Evolutionary conservation across 1,139 yeast genomes (phyloP).

Genomic region (Suhomyces kunorum): DNA sequence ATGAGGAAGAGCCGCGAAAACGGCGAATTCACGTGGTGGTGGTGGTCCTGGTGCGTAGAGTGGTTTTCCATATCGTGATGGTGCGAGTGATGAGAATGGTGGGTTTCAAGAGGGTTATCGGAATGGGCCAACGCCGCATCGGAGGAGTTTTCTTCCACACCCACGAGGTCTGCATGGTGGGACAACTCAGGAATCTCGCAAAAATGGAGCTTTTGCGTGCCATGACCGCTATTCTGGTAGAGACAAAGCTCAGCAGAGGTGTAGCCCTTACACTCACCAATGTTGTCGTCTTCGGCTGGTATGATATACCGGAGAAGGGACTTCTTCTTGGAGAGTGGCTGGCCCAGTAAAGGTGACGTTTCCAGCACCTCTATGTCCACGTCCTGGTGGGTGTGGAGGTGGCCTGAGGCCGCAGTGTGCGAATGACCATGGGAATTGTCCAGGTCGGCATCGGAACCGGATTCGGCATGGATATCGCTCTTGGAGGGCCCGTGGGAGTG

Average conservation of each 20-base stretch:
- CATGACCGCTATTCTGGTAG: slow-evolving; percentile 11
- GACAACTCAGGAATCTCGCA: slow-evolving; percentile 39
- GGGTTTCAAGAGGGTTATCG: slow-evolving; percentile 3
- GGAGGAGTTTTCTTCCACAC: not conserved
- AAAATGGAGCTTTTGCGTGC: slow-evolving; percentile 30
- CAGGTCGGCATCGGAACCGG: slow-evolving; percentile 12
- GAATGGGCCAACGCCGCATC: not conserved
- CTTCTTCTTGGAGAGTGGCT: slow-evolving; percentile 19
- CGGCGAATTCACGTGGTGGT: slow-evolving; percentile 79
- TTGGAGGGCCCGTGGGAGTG: not conserved
- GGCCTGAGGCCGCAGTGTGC: not conserved
- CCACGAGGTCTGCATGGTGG: slow-evolving; percentile 7
- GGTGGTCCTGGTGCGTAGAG: slow-evolving; percentile 50
- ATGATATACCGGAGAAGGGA: slow-evolving; percentile 32
- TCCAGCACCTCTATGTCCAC: slow-evolving; percentile 8
- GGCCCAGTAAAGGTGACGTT: slow-evolving; percentile 14
- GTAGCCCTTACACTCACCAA: slow-evolving; percentile 58
- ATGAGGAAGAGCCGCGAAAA: slow-evolving; percentile 75
- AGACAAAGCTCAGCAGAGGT: slow-evolving; percentile 45
- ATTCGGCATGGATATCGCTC: slow-evolving; percentile 3
- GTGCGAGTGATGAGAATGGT: slow-evolving; percentile 8
- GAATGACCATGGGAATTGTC: slow-evolving; percentile 4
- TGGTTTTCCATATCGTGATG: slow-evolving; percentile 18
- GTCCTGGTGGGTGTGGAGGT: slow-evolving; percentile 10
- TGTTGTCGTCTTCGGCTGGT: slow-evolving; percentile 22